Base-by-base conservation (phyloP, 2,329 filamentous ascomycete genomes). In the Trichoderma sp. region DNA sequence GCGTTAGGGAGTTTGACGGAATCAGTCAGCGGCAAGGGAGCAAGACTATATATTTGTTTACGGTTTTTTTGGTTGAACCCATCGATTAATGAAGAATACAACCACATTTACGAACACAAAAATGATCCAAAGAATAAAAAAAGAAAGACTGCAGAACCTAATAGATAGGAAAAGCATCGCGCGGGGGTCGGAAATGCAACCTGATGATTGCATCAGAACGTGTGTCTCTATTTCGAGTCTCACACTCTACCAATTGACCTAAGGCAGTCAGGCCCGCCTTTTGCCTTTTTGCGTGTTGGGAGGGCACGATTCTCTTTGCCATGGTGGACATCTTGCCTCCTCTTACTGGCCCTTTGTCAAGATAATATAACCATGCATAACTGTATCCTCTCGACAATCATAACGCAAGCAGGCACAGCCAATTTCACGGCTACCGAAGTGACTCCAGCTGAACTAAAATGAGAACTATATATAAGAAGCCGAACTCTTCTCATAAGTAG, bases 161-260 rank as follows among this genome's bases (percentile, higher is more conserved):
- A 32, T 24, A 36, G 77, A 80, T 81, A 81, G 80, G 80, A 81
- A 81, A 47, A 82, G 80, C 79, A 80, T 80, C 78, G 81, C 79
- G 80, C 79, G 80, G 80, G 80, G 81, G 80, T 85, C 84, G 84
- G 86, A 87, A 86, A 84, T 84, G 82, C 84, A 86, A 83, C 84
- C 84, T 86, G 85, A 83, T 86, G 85, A 86, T 86, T 65, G 51
- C 51, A 51, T 36, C 61, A 39, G 34, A 71, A 71, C 57, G 66
- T 71, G 68, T 63, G 70, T 66, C 74, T 75, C 73, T 7, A 9
- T 32, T 87, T 87, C 87, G 89, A 91, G 89, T 90, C 89, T 90
- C 86, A 90, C 88, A 88, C 88, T 91, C 89, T 91, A 90, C 80
- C 79, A 78, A 81, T 81, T 80, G 78, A 81, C 77, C 79, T 81